Conservation (phyloP, 1,284 basidiomycete genomes). For the Cutaneotrichosporon daszewskae region DNA sequence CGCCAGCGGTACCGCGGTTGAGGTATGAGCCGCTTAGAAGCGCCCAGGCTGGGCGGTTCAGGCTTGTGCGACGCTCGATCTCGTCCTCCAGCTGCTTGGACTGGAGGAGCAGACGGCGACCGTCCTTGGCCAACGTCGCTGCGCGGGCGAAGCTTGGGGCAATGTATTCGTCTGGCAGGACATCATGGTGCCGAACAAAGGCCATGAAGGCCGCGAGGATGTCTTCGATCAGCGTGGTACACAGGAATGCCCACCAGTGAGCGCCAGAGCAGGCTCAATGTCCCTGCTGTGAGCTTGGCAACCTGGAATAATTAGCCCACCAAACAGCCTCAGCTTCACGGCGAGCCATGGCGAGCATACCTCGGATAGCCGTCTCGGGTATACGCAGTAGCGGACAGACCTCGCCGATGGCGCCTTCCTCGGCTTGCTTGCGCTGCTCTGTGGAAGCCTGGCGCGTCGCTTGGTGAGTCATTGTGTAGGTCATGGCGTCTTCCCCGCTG, state of each 20-base stretch:
- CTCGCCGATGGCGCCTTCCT: constrained; percentile 17
- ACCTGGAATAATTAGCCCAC: background rate
- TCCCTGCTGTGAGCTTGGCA: constrained; percentile 26
- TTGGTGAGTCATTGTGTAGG: constrained; percentile 7
- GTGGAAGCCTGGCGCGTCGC: background rate
- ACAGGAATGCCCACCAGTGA: constrained; percentile 21
- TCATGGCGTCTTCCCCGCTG: constrained; percentile 10
- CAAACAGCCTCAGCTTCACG: constrained; percentile 23
- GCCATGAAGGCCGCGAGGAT: constrained; percentile 34
- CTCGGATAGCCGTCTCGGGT: constrained; percentile 28
- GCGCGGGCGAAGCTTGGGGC: constrained; percentile 16
- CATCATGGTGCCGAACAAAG: constrained; percentile 25
- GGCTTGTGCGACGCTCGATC: constrained; percentile 12
- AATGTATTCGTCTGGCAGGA: constrained; percentile 24
- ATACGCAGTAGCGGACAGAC: constrained; percentile 28
- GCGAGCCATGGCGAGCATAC: constrained; percentile 34
- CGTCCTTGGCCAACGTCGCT: constrained; percentile 22
- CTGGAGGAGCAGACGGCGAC: constrained; percentile 14
- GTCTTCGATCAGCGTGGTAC: constrained; percentile 6
- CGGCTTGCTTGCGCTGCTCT: background rate
- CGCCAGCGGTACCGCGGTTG: background rate
- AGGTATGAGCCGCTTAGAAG: constrained; percentile 23
- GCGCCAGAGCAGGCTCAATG: constrained; percentile 21
- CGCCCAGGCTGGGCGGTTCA: constrained; percentile 30
- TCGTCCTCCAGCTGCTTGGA: constrained; percentile 29